Evolutionary conservation across 495 filamentous ascomycete species (phyloP).

Genomic region (Aspergillus nanangensis): DNA sequence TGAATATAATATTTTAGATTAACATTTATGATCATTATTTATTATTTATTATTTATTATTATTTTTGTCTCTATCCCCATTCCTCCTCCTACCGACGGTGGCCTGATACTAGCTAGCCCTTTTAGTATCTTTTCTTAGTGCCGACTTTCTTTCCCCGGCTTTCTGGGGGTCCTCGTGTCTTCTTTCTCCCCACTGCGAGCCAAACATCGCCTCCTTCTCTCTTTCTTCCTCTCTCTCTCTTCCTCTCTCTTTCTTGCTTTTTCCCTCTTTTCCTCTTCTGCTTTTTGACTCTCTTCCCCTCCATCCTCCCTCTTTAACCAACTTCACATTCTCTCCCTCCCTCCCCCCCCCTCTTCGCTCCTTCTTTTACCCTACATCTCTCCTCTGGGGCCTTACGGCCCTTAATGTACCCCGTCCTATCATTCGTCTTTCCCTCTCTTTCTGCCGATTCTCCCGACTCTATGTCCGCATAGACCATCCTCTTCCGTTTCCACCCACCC

Average conservation of each 20-base stretch:
- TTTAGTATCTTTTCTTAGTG: too few relatives aligned
- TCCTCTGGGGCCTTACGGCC: slow-evolving; percentile 9
- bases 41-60: neutral
- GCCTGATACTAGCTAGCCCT: neutral
- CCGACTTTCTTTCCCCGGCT: slow-evolving; percentile 1
- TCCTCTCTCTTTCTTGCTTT: neutral
- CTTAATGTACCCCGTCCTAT: neutral
- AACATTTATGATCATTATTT: too few relatives aligned
- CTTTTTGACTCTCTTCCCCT: neutral
- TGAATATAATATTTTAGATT: too few relatives aligned
- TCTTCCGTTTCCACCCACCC: slow-evolving; percentile 9
- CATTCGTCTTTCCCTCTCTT: neutral
- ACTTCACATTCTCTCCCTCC: neutral
- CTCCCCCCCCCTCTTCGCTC: neutral
- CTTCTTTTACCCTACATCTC: too few relatives aligned
- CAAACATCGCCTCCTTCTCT: too few relatives aligned
- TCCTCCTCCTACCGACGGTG: neutral
- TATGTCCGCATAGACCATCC: slow-evolving; percentile 21
- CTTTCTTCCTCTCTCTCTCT: slow-evolving; percentile 3
- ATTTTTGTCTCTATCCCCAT: neutral
- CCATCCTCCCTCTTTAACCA: neutral
- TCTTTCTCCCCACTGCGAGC: too few relatives aligned
- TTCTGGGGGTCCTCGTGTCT: neutral
- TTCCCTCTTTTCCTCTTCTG: neutral
- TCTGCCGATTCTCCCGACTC: slow-evolving; percentile 13